These are phyloP conservation scores for Prunus salicina DNA, from an alignment of 306 rosid genomes.

Conservation along the genomic window DNA sequence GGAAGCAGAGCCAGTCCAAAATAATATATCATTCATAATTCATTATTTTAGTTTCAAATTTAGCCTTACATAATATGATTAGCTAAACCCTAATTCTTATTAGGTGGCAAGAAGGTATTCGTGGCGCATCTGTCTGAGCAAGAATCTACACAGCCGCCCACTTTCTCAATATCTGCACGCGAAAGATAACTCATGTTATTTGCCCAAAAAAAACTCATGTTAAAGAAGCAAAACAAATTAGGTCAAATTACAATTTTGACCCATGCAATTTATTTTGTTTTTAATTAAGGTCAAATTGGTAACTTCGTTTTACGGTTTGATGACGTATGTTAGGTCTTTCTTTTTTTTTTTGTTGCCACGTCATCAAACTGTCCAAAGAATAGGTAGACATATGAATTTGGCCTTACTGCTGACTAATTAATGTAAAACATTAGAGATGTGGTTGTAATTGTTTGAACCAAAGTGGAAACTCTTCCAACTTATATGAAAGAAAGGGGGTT, in stretches of 20 bases:
- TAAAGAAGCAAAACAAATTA: too few species aligned
- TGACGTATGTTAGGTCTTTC: too few species aligned
- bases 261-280: neutral
- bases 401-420: too few species aligned
- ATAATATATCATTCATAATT: neutral
- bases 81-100: neutral
- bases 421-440: too few species aligned
- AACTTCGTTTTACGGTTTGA: neutral
- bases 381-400: too few species aligned
- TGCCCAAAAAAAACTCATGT: too few species aligned
- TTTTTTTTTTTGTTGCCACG: too few species aligned
- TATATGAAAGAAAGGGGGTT: too few species aligned
- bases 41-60: neutral
- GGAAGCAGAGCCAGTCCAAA: neutral
- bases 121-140: conserved; percentile 28
- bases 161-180: conserved; percentile 31
- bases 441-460: too few species aligned
- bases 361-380: too few species aligned
- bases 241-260: neutral
- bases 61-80: neutral
- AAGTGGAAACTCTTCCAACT: too few species aligned
- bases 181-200: neutral
- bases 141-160: conserved; percentile 40
- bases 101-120: neutral
- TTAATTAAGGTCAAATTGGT: neutral